Evolutionary conservation across 1,284 basidiomycete species (phyloP), one percentile per base, ranked within the genome.

Genomic region (Ceratobasidium sp.): DNA sequence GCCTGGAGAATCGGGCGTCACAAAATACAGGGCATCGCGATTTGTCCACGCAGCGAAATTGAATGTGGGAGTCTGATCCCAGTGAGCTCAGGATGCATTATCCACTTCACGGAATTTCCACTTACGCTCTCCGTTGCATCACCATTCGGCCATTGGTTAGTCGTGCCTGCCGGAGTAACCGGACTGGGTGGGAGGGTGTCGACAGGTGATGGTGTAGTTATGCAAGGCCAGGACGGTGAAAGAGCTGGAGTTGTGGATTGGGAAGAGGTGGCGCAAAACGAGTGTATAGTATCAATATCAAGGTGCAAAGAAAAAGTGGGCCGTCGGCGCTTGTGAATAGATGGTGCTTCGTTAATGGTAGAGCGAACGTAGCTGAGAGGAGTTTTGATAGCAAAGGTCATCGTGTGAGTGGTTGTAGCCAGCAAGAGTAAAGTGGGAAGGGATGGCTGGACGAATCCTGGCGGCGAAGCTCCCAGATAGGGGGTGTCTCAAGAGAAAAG

Each of bases 301-400:
- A 49, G 30, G 8, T 49, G 47, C 49, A 52, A 47, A 6, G 36
- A 41, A 42, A 62, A 62, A 21, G 3, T 30, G 6, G 47, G 59
- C 21, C 49, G 59, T 25, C 47, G 49, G 25, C 59, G 59, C 36
- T 62, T 30, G 13, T 27, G 33, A 7, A 62, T 29, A 13, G 59
- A 42, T 9, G 36, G 30, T 42, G 11, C 44, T 16, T 50, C 47
- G 29, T 52, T 39, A 16, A 9, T 56, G 7, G 59, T 62, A n/a
- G 59, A 62, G 23, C 59, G 59, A 62, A 62, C 21, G 36, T 42
- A 52, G 33, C 59, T 62, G 33, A 62, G 29, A 50, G 59, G 59
- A 25, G 21, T 39, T 19, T 52, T 46, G 36, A 42, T 52, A 52
- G 30, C 25, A 41, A 41, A 52, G 23, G 46, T 16, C 59, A 62